These are phyloP conservation scores for Penicillium canescens DNA, from an alignment of 495 filamentous ascomycete species.

Conservation along the genomic window DNA sequence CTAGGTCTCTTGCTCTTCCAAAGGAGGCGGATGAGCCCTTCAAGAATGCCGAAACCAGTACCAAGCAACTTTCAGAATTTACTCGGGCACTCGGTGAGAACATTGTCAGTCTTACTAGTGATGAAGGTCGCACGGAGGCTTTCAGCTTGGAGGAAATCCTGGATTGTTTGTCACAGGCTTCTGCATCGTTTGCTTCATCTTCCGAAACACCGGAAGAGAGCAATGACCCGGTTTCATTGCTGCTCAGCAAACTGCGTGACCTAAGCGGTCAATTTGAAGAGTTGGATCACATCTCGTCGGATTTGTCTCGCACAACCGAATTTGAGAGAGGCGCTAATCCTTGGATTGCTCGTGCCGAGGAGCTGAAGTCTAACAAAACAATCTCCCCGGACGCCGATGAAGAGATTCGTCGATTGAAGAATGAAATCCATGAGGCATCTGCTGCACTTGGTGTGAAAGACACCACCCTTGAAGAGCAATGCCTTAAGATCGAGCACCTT, in stretches of 20 bases:
- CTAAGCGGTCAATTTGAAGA: constrained; percentile 68
- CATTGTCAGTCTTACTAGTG: constrained; percentile 62
- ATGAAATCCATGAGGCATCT: constrained; percentile 65
- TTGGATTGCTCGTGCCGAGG: constrained; percentile 80
- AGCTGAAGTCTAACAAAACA: constrained; percentile 74
- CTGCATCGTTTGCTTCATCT: constrained; percentile 31
- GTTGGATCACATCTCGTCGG: constrained; percentile 68
- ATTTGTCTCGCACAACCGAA: constrained; percentile 78
- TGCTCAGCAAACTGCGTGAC: constrained; percentile 63
- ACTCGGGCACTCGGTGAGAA: constrained; percentile 66
- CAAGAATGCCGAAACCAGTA: constrained; percentile 60
- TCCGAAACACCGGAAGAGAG: constrained; percentile 38
- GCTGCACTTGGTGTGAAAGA: constrained; percentile 78
- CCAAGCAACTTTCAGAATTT: constrained; percentile 66
- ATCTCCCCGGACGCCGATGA: constrained; percentile 79
- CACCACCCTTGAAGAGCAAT: constrained; percentile 87
- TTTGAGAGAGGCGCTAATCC: constrained; percentile 76
- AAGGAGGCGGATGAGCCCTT: constrained; percentile 54
- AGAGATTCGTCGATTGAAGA: constrained; percentile 71
- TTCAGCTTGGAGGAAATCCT: constrained; percentile 67
- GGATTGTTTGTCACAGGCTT: constrained; percentile 57
- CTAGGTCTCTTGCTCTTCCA: constrained; percentile 72
- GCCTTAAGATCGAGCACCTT: constrained; percentile 59
- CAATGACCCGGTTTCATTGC: constrained; percentile 67
- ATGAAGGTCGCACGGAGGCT: constrained; percentile 71